Conservation (phyloP, 2,329 filamentous ascomycete genomes). For the Lasiodiplodia gonubiensis region DNA sequence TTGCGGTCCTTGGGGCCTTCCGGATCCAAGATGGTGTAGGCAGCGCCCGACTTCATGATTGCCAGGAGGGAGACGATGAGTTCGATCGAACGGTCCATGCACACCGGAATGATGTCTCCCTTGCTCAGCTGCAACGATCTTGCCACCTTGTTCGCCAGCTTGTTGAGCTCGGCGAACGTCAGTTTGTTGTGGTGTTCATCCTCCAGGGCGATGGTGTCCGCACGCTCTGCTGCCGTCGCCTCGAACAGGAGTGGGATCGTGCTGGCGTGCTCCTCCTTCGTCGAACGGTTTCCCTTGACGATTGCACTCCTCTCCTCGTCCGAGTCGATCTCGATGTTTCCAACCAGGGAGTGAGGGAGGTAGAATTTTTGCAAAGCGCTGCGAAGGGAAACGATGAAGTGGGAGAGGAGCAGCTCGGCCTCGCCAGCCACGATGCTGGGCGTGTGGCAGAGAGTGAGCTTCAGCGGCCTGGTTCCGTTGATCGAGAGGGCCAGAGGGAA, state of each 20-base stretch:
- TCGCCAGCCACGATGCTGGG: not conserved
- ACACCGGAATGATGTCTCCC: conserved; percentile 37
- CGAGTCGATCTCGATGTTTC: not conserved
- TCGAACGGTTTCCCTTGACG: not conserved
- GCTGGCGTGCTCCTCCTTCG: not conserved
- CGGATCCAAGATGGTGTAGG: conserved; percentile 47
- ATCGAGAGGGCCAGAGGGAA: not conserved
- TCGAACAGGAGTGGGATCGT: not conserved
- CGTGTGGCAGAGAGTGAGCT: not conserved
- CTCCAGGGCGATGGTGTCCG: not conserved
- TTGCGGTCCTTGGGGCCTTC: conserved; percentile 42
- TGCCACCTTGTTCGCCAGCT: not conserved
- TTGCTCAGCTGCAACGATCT: not conserved
- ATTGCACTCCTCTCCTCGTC: not conserved
- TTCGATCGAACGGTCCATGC: conserved; percentile 46
- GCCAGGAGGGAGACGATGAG: conserved; percentile 43
- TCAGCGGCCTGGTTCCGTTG: not conserved
- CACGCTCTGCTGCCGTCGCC: not conserved
- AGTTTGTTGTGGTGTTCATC: no score
- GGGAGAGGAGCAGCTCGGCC: not conserved
- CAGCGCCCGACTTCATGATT: conserved; percentile 44
- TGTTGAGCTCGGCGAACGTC: not conserved
- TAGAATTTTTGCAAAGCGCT: conserved; percentile 1
- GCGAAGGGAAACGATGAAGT: not conserved
- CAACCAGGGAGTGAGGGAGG: not conserved